Evolutionary conservation across 1,284 basidiomycete genomes (phyloP), one percentile per base, ranked within the genome.

Genomic region (Ceratobasidium sp.): DNA sequence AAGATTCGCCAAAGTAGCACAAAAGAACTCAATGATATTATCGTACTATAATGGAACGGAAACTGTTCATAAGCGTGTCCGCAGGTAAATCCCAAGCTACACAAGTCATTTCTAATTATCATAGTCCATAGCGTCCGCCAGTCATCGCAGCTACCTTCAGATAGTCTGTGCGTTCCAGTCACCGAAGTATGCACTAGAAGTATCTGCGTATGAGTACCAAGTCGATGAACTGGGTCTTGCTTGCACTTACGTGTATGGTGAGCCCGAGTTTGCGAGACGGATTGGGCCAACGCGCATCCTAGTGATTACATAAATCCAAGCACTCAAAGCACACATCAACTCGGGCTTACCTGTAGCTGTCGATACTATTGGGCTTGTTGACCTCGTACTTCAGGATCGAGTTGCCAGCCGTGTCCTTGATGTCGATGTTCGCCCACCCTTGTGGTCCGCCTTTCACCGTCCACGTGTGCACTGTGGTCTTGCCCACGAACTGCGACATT

Each of bases 381-480:
- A 55, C 63, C 2, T 13, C 39, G 28, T 64, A 64, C 15, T 64
- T 75, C 23, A 75, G 44, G 15, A 75, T 53, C 23, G 60, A 64
- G 2, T 26, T 51, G n/a, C 60, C 49, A 9, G 56, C 60, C 13
- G 72, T 15, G n/a, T 75, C 72, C 20, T 53, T 64, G 46, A 75
- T 75, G 20, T 64, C 56, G 28, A 67, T 67, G 23, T 58, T 46
- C 6, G 63, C 46, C 7, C 39, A 76, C 18, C 73, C 61, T 20
- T 39, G 49, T 12, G 61, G 33, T 7, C 73, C 63, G 6, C 63
- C 73, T 40, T 67, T 66, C 49, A 76, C 51, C 15, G 51, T 56
- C 73, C 73, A 76, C 18, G 73, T 67, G 15, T 76, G 73, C 13
- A 67, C 39, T 5, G 53, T 67, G 6, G 61, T 56, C 44, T 67